Conservation (phyloP, 2,329 filamentous ascomycete species). For the Macrophomina tecta region DNA sequence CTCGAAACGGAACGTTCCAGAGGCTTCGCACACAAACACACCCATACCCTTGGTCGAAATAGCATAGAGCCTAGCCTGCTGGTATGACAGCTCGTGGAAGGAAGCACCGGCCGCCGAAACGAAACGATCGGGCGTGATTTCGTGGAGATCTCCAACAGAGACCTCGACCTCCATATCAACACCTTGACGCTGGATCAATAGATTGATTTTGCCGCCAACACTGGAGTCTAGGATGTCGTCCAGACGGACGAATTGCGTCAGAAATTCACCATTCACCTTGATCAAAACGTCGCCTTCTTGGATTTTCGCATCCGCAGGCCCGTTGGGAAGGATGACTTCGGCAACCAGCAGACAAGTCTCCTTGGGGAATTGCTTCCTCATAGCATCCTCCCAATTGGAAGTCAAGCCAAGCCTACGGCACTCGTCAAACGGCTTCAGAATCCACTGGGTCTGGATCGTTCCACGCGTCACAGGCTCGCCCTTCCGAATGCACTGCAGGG, state of each 20-base stretch:
- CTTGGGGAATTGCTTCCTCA: conserved; percentile 82
- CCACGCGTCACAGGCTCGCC: conserved; percentile 80
- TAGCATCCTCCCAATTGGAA: conserved; percentile 82
- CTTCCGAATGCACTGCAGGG: conserved; percentile 82
- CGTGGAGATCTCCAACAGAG: conserved; percentile 85
- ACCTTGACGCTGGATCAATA: conserved; percentile 88
- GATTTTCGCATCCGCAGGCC: conserved; percentile 83
- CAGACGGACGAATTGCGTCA: conserved; percentile 90
- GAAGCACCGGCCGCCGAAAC: conserved; percentile 91
- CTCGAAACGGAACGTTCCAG: conserved; percentile 93
- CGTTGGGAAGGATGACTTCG: conserved; percentile 90
- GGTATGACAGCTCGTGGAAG: conserved; percentile 96
- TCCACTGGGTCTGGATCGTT: conserved; percentile 97
- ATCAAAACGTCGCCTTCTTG: conserved; percentile 94
- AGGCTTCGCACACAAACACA: conserved; percentile 93
- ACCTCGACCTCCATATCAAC: conserved; percentile 85
- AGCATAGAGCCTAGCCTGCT: conserved; percentile 94
- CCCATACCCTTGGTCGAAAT: conserved; percentile 79
- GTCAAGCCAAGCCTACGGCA: conserved; percentile 87
- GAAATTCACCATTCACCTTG: conserved; percentile 89
- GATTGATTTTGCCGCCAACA: conserved; percentile 76
- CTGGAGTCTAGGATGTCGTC: conserved; percentile 91
- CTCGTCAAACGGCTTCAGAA: conserved; percentile 97
- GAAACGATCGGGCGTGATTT: conserved; percentile 94
- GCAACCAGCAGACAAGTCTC: conserved; percentile 97